Percentiles rank a stretch among this genome's conserved stretches.
Conservation (phyloP, 108 stramenopile genomes). For the Discostella pseudostelligera region DNA sequence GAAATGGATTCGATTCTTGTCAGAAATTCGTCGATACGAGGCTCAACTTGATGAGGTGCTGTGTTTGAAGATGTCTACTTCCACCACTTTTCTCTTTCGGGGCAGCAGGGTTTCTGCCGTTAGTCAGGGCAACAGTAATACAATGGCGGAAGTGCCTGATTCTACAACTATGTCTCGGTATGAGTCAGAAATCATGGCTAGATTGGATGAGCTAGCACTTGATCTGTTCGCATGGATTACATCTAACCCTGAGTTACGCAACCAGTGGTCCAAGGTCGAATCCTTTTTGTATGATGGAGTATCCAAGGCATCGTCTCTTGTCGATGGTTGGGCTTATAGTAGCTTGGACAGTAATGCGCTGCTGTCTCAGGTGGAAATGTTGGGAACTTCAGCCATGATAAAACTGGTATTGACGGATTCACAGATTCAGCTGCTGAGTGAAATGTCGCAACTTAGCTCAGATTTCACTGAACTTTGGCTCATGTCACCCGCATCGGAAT, state of each 20-base stretch:
- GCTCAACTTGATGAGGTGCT: constrained; percentile 27
- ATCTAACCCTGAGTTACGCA: constrained; percentile 22
- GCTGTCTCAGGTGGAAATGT: constrained; percentile 12
- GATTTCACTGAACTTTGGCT: constrained; percentile 33
- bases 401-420: constrained; percentile 17
- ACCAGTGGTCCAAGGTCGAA: constrained; percentile 17
- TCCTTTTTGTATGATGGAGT: constrained; percentile 27
- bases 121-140: neutral
- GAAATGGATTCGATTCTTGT: constrained; percentile 32
- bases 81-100: constrained; percentile 15
- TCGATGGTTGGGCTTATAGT: constrained; percentile 17
- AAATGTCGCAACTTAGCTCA: constrained; percentile 15
- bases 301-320: constrained; percentile 31
- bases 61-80: constrained; percentile 10
- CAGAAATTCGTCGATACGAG: constrained; percentile 43
- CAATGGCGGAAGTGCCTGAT: neutral
- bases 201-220: constrained; percentile 38
- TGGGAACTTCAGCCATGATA: constrained; percentile 22
- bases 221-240: constrained; percentile 20
- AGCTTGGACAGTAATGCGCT: constrained; percentile 9
- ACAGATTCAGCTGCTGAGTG: constrained; percentile 23
- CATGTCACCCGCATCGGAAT: constrained; percentile 22
- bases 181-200: constrained; percentile 23
- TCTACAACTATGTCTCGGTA: neutral
- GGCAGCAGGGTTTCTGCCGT: constrained; percentile 33